phyloP scores from a whole-genome alignment of 306 rosid genomes.

The Trifolium repens region DNA sequence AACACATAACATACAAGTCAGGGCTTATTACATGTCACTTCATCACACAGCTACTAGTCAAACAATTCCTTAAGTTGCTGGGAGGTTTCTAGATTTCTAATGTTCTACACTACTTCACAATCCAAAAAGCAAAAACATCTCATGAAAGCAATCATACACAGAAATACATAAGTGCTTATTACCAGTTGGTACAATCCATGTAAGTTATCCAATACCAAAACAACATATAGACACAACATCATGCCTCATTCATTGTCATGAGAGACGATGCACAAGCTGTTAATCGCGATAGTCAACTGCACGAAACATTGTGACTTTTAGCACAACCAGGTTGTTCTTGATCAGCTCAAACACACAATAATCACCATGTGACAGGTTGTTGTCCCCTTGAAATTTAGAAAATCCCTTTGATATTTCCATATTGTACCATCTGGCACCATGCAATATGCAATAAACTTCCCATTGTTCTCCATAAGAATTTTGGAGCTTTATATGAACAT shows the following conservation, averaged over 20 bases:
- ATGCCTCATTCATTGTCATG: too few species aligned
- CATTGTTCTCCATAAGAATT: neutral
- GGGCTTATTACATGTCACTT: too few species aligned
- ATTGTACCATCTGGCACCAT: neutral
- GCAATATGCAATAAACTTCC: neutral
- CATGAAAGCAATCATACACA: too few species aligned
- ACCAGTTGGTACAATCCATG: neutral
- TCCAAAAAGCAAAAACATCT: too few species aligned
- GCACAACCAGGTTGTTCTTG: slow-evolving; percentile 4
- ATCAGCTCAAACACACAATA: slow-evolving; percentile 50
- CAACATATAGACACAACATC: neutral
- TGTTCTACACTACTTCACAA: neutral
- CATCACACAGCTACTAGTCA: too few species aligned
- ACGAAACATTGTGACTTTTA: slow-evolving; percentile 32
- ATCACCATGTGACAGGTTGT: slow-evolving; percentile 31
- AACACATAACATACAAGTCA: too few species aligned
- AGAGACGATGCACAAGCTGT: neutral
- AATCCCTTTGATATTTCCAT: slow-evolving; percentile 26
- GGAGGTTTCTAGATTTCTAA: too few species aligned
- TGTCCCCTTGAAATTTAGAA: neutral
- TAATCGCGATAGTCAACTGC: neutral
- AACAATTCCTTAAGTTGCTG: too few species aligned
- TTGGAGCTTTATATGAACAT: neutral
- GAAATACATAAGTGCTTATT: neutral
- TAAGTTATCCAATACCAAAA: neutral